Conservation (phyloP, 2,329 filamentous ascomycete species). For the Xylariaceae sp. region DNA sequence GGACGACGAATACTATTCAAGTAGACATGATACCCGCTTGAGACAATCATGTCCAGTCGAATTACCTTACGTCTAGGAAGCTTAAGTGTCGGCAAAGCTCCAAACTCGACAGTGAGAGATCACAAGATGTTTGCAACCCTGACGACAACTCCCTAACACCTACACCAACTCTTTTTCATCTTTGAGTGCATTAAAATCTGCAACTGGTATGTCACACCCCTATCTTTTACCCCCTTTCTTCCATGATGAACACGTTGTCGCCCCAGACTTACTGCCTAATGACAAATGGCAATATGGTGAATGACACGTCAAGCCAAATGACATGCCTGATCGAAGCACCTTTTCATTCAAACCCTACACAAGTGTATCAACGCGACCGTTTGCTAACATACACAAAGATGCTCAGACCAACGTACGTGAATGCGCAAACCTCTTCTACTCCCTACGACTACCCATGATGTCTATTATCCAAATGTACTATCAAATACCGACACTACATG, state of each 20-base stretch:
- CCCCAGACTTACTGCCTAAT: slow-evolving; percentile 50
- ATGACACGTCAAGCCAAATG: slow-evolving; percentile 51
- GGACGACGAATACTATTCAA: too few relatives aligned
- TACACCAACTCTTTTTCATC: too few relatives aligned
- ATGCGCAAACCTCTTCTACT: neutral
- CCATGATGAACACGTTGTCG: slow-evolving; percentile 56
- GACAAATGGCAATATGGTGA: slow-evolving; percentile 45
- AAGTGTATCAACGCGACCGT: too few relatives aligned
- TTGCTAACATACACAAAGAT: too few relatives aligned
- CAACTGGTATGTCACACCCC: slow-evolving; percentile 18
- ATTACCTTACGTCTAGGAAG: too few relatives aligned
- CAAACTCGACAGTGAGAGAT: too few relatives aligned
- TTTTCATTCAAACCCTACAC: too few relatives aligned
- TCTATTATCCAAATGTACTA: slow-evolving; percentile 39
- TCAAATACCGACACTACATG: slow-evolving; percentile 43
- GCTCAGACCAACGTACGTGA: neutral
- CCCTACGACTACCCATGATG: slow-evolving; percentile 32
- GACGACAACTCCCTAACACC: too few relatives aligned
- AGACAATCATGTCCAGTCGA: too few relatives aligned
- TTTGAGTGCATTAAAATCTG: neutral
- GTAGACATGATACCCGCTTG: too few relatives aligned
- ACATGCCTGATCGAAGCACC: slow-evolving; percentile 38
- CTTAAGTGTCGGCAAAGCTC: too few relatives aligned
- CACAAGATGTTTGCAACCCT: too few relatives aligned
- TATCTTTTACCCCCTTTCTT: slow-evolving; percentile 10